These are phyloP conservation scores for Verticillium zaregamsianum DNA, from an alignment of 2,329 filamentous ascomycete species.

Conservation along the genomic window DNA sequence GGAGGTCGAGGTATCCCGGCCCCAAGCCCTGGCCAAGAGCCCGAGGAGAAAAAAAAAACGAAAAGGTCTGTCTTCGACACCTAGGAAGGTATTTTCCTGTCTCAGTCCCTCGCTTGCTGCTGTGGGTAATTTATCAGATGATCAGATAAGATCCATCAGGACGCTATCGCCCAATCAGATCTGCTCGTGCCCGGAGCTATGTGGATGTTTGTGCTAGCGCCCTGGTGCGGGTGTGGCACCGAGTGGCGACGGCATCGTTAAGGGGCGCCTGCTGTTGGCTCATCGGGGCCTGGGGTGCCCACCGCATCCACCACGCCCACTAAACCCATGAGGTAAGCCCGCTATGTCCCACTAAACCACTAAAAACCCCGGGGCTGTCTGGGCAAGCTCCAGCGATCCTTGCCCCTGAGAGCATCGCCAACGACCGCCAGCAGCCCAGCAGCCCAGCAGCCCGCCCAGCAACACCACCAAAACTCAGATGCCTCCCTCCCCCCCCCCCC, in stretches of 20 bases:
- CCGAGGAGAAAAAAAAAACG: not conserved
- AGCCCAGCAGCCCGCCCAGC: not conserved
- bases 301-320: no score
- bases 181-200: not conserved
- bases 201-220: not conserved
- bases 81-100: not conserved
- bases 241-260: not conserved
- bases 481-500: not conserved
- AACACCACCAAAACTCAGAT: not conserved
- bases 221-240: not conserved
- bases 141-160: slow-evolving; percentile 5
- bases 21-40: not conserved
- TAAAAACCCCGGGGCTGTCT: not conserved
- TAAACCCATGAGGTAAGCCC: not conserved
- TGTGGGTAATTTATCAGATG: slow-evolving; percentile 4
- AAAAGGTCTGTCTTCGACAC: not conserved
- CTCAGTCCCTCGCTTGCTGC: not conserved
- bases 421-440: not conserved
- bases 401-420: not conserved
- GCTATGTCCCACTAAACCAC: not conserved
- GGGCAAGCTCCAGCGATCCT: not conserved
- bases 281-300: not conserved
- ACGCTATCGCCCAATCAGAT: not conserved
- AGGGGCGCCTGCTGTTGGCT: not conserved
- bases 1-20: not conserved